These are phyloP conservation scores for Myxozyma neotropica DNA, from an alignment of 805 yeast genomes.

Conservation along the genomic window DNA sequence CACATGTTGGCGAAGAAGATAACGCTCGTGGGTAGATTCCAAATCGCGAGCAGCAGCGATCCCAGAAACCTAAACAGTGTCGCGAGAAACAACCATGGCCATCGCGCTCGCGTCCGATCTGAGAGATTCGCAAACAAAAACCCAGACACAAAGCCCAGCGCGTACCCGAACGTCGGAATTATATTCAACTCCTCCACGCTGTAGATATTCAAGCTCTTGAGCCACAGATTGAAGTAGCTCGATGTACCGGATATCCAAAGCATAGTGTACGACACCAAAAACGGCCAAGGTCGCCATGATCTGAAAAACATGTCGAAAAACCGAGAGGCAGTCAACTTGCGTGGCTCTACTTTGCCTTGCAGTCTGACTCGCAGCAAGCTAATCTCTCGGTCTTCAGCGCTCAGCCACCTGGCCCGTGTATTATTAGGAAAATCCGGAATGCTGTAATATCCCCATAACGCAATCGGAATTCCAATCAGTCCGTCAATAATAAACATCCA, in stretches of 20 bases:
- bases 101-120: constrained; percentile 34
- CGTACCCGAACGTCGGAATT: constrained; percentile 44
- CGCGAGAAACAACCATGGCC: constrained; percentile 31
- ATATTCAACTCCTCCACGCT: constrained; percentile 40
- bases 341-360: constrained; percentile 24
- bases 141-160: constrained; percentile 40
- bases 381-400: constrained; percentile 17
- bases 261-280: constrained; percentile 29
- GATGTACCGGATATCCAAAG: constrained; percentile 27
- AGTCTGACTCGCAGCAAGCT: constrained; percentile 16
- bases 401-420: constrained; percentile 30
- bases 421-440: constrained; percentile 31
- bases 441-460: constrained; percentile 24
- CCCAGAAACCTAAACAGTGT: constrained; percentile 23
- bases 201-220: constrained; percentile 38
- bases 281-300: constrained; percentile 33
- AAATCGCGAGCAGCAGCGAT: constrained; percentile 24
- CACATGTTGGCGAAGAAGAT: constrained; percentile 30
- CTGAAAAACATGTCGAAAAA: constrained; percentile 26
- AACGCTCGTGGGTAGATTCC: constrained; percentile 25
- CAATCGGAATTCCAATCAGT: constrained; percentile 25
- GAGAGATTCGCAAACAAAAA: constrained; percentile 40
- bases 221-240: constrained; percentile 41
- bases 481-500: constrained; percentile 33
- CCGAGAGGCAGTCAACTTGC: constrained; percentile 14